These are phyloP conservation scores for Mortierella hygrophila DNA, from an alignment of 192 early-diverging fungal species.

Conservation along the genomic window DNA sequence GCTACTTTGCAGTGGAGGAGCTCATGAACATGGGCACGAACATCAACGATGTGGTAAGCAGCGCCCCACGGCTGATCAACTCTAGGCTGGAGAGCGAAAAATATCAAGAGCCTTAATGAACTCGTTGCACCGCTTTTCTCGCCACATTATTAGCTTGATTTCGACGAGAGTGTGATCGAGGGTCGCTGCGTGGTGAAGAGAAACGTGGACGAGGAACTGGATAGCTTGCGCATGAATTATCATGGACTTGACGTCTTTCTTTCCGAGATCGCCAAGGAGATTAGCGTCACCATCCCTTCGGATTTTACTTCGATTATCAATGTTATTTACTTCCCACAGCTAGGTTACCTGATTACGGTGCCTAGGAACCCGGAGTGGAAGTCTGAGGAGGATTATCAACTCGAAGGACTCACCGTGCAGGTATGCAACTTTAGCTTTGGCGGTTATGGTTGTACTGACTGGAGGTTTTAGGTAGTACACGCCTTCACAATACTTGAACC, in stretches of 20 bases:
- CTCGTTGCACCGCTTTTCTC: neutral
- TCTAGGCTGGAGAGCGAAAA: neutral
- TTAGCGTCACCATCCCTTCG: slow-evolving; percentile 64
- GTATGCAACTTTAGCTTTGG: slow-evolving; percentile 28
- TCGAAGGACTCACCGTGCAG: slow-evolving; percentile 70
- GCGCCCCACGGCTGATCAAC: neutral
- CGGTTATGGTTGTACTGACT: neutral
- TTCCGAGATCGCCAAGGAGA: slow-evolving; percentile 69
- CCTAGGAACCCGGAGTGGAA: slow-evolving; percentile 66
- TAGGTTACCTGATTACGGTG: slow-evolving; percentile 82
- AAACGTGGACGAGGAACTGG: slow-evolving; percentile 69
- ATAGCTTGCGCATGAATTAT: slow-evolving; percentile 75
- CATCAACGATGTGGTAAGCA: slow-evolving; percentile 70
- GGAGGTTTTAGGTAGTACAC: too few relatives aligned
- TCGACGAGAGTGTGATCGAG: slow-evolving; percentile 74
- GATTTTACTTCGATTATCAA: slow-evolving; percentile 68
- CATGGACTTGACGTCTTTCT: slow-evolving; percentile 76
- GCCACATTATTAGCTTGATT: slow-evolving; percentile 69
- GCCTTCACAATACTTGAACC: too few relatives aligned
- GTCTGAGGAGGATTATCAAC: slow-evolving; percentile 55
- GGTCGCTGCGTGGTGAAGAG: slow-evolving; percentile 70
- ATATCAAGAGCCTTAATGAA: neutral
- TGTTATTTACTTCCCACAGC: slow-evolving; percentile 86
- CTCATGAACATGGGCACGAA: slow-evolving; percentile 65
- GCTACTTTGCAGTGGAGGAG: slow-evolving; percentile 40